phyloP scores from a whole-genome alignment of 805 yeast genomes.

The Starmerella floricola region DNA sequence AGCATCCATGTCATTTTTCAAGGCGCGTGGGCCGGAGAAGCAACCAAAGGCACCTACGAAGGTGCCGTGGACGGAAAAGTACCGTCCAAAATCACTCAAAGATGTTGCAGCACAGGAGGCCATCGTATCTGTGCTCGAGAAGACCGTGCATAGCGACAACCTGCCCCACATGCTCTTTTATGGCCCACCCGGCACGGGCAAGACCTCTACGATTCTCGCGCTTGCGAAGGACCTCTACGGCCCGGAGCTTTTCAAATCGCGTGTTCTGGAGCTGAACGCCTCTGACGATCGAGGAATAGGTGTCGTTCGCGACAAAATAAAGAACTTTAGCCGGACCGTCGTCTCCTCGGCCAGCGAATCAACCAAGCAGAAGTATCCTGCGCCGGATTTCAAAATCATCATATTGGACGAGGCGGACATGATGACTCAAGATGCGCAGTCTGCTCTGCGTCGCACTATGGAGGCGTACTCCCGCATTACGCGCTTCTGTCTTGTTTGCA shows the following conservation, averaged over 20 bases:
- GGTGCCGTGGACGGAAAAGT: slow-evolving; percentile 29
- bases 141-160: slow-evolving; percentile 67
- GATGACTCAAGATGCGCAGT: slow-evolving; percentile 90
- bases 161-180: slow-evolving; percentile 69
- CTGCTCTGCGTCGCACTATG: slow-evolving; percentile 85
- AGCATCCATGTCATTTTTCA: slow-evolving; percentile 18
- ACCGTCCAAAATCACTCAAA: slow-evolving; percentile 70
- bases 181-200: slow-evolving; percentile 94
- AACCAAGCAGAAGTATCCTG: slow-evolving; percentile 66
- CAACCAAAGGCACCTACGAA: slow-evolving; percentile 15
- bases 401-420: slow-evolving; percentile 93
- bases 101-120: slow-evolving; percentile 90
- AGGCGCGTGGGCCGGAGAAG: slow-evolving; percentile 12
- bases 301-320: slow-evolving; percentile 94
- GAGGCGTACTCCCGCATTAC: slow-evolving; percentile 54
- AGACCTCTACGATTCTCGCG: slow-evolving; percentile 79
- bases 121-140: slow-evolving; percentile 70
- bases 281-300: slow-evolving; percentile 96
- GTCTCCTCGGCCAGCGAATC: slow-evolving; percentile 68
- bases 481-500: slow-evolving; percentile 88
- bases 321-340: slow-evolving; percentile 79
- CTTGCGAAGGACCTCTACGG: slow-evolving; percentile 83
- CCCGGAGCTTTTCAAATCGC: slow-evolving; percentile 67
- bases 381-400: slow-evolving; percentile 91
- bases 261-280: slow-evolving; percentile 92